Base-by-base conservation (phyloP, 331 rosid genomes). In the Pyracantha coccinea region DNA sequence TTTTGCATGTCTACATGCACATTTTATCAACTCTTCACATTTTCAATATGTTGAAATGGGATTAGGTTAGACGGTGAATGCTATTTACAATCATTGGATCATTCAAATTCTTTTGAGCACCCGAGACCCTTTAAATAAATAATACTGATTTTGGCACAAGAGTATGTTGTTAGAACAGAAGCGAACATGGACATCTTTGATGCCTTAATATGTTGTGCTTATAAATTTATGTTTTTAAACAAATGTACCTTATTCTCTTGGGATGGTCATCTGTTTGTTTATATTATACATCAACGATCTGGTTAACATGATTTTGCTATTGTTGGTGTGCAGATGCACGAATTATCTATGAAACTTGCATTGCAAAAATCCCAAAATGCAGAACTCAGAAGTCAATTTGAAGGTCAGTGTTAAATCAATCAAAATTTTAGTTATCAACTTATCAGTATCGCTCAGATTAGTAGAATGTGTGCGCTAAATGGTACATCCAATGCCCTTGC, bases 351-450 rank as follows among this genome's bases (percentile, higher is more conserved):
- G 95, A 92, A 94, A 71, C 91, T 91, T 38, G 95, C 97, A 29
- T 76, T 88, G 85, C 98, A 91, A 84, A 94, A 94, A 83, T 85
- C 92, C 66, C 96, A 91, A 82, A 91, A 90, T 86, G 77, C 88
- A 21, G 96, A 88, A 85, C 85, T 94, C 25, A 82, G 88, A 87
- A 87, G 78, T 74, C 96, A 91, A 63, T 91, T 88, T 83, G 96
- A 94, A 82, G 91, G 89, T 87, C 25, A 59, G 84, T 74, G 20
- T 54, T 75, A n/a, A 50, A 20, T 3, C n/a, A 41, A 23, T 8
- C 67, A 32, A 63, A 16, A 31, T 1, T 29, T 31, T 63, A 29
- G 68, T 15, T 29, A 29, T 31, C 15, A 17, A 44, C 50, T 4
- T 44, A 44, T 44, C 50, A 44, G 50, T 44, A 4, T 1, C 0